Evolutionary conservation across 208 protist genomes (phyloP).

Genomic region (Zelonia costaricensis): DNA sequence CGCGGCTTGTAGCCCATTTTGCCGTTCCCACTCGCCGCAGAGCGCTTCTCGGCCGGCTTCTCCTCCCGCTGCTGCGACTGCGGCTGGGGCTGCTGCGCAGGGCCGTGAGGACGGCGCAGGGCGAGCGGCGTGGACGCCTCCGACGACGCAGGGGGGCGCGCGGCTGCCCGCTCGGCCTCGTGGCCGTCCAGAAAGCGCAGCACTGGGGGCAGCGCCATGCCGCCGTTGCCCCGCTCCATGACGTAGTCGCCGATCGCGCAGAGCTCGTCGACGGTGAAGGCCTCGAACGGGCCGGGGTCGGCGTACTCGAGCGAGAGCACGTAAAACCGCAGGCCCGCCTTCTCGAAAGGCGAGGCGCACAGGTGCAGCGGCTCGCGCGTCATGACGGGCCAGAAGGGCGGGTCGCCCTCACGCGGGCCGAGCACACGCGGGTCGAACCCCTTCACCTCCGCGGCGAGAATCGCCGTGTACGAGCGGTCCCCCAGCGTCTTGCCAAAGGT

Average conservation of each 20-base stretch:
- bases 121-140: too few species aligned
- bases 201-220: conserved; percentile 34
- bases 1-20: too few species aligned
- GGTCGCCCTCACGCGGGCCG: conserved; percentile 7
- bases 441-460: conserved; percentile 51
- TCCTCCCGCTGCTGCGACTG: too few species aligned
- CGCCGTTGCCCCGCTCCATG: conserved; percentile 12
- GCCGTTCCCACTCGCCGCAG: too few species aligned
- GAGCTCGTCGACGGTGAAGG: conserved; percentile 57
- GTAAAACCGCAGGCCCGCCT: conserved; percentile 41
- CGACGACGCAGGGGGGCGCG: neutral
- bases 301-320: conserved; percentile 51
- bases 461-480: conserved; percentile 43
- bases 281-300: conserved; percentile 48
- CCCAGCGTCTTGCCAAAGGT: conserved; percentile 28
- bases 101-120: too few species aligned
- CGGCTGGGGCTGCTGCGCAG: too few species aligned
- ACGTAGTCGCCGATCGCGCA: conserved; percentile 41
- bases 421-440: conserved; percentile 35
- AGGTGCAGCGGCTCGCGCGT: conserved; percentile 15
- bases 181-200: conserved; percentile 55
- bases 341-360: conserved; percentile 19
- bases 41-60: too few species aligned
- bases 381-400: conserved; percentile 24
- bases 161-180: conserved; percentile 4